These are phyloP conservation scores for Trichoderma hamatum DNA, from an alignment of 2,329 filamentous ascomycete genomes.

Conservation along the genomic window DNA sequence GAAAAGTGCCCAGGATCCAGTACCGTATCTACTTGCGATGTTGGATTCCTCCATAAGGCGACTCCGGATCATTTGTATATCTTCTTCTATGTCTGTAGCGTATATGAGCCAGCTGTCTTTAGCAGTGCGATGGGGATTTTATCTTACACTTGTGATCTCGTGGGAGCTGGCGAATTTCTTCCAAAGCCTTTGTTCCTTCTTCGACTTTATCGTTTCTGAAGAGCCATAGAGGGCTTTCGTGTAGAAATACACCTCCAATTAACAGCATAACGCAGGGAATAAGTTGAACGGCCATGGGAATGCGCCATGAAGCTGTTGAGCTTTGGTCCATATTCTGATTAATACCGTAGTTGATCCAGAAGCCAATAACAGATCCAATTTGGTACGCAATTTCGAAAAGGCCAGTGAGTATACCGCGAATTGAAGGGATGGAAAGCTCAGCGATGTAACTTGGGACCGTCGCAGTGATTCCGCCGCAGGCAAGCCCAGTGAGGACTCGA, in stretches of 20 bases:
- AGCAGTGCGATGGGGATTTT: rapidly evolving
- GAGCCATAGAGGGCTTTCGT: constrained; percentile 48
- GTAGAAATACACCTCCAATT: constrained; percentile 48
- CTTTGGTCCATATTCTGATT: constrained; percentile 43
- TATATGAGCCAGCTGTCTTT: background rate
- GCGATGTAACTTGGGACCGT: constrained; percentile 66
- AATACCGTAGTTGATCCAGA: constrained; percentile 54
- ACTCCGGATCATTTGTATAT: constrained; percentile 50
- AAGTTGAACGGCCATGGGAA: constrained; percentile 53
- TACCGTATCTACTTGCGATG: constrained; percentile 40
- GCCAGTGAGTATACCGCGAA: constrained; percentile 60
- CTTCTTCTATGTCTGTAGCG: constrained; percentile 47
- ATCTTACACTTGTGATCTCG: constrained; percentile 39
- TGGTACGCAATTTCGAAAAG: constrained; percentile 58
- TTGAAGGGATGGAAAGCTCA: constrained; percentile 61
- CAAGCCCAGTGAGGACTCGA: constrained; percentile 60
- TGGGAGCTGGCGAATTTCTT: constrained; percentile 49
- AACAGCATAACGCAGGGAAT: constrained; percentile 50
- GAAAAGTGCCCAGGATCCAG: constrained; percentile 35
- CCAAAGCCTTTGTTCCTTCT: constrained; percentile 38
- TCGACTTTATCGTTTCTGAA: constrained; percentile 41
- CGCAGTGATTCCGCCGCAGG: constrained; percentile 59
- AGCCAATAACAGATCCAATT: constrained; percentile 55
- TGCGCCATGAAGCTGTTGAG: constrained; percentile 47
- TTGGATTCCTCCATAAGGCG: constrained; percentile 42